Evolutionary conservation across 495 filamentous ascomycete genomes (phyloP), one percentile per base, ranked within the genome.

Genomic region (Penicillium riverlandense): DNA sequence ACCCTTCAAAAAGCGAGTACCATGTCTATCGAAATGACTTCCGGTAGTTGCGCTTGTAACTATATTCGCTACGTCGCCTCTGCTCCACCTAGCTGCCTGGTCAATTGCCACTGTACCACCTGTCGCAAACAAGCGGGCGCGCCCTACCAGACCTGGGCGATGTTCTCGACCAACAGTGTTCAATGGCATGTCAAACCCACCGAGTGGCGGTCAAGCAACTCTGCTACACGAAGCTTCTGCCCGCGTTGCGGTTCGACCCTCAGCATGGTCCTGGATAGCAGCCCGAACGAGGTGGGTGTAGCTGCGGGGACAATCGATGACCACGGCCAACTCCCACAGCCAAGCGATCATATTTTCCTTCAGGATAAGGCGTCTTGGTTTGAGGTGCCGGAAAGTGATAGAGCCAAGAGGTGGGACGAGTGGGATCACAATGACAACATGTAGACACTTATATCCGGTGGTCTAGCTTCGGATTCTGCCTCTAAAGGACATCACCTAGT

Each of bases 111-210:
- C 43, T 66, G 62, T 35, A 44, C 32, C 11, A 44, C 38, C 29
- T 66, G 62, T 34, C 55, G 57, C 34, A 62, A 58, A 46, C 55
- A 57, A 45, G 38, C 57, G 32, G 62, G 62, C 8, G 55, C 57
- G 10, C 55, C 60, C 7, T 66, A 62, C 41, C 51, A 56, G 28
- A 35, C 47, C 14, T 66, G 55, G 41, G 52, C 49, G 11, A 45
- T 46, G 11, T 58, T 62, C 15, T 44, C 57, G 0, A 37, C 44
- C 4, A 42, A 44, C 7, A 15, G 45, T 28, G 45, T 63, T 14
- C 16, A 51, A 12, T 66, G 62, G 58, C 28, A 37, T 15, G 35
- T 45, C 11, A 30, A 53, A 4, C 58, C 55, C 2, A 56, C 43
- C 6, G 45, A 29, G 7, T 52, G 55, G 39, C 38, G 41, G 15